These are phyloP conservation scores for Cytospora schulzeri DNA, from an alignment of 2,329 filamentous ascomycete genomes.

Conservation along the genomic window DNA sequence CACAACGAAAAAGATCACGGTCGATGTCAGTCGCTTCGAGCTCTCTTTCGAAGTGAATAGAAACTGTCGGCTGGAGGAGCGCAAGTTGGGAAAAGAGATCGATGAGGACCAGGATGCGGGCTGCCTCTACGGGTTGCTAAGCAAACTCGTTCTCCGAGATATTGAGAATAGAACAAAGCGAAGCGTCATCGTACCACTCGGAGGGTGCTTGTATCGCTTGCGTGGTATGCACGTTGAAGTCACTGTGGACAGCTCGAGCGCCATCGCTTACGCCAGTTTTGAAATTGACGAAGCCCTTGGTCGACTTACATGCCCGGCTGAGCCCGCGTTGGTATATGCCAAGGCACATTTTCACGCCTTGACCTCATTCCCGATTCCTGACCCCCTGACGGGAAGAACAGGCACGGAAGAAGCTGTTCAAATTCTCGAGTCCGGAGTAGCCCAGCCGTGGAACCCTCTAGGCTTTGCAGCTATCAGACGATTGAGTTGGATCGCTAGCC, in stretches of 20 bases:
- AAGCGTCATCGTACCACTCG: constrained; percentile 58
- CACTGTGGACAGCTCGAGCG: constrained; percentile 34
- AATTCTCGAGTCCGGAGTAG: constrained; percentile 51
- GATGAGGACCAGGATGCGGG: constrained; percentile 61
- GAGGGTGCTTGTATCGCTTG: constrained; percentile 36
- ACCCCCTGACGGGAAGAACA: constrained; percentile 59
- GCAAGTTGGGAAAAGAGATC: constrained; percentile 53
- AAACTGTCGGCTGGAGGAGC: constrained; percentile 45
- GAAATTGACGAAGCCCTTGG: constrained; percentile 56
- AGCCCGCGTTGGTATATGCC: constrained; percentile 55
- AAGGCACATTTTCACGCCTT: constrained; percentile 63
- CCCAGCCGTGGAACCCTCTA: constrained; percentile 51
- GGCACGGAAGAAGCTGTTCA: constrained; percentile 62
- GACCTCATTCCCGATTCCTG: constrained; percentile 60
- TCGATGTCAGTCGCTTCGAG: constrained; percentile 56
- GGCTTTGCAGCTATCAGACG: not conserved
- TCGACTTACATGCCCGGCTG: constrained; percentile 58
- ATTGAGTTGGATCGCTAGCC: constrained; percentile 31
- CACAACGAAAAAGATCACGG: constrained; percentile 34
- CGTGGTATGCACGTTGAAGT: constrained; percentile 47
- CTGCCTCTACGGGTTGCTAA: constrained; percentile 60
- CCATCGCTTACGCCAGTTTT: constrained; percentile 50
- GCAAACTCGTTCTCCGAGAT: constrained; percentile 60
- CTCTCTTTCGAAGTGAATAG: constrained; percentile 55
- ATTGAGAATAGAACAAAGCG: constrained; percentile 41